Conservation (phyloP, 2,329 filamentous ascomycete genomes). For the Colletotrichum horii region DNA sequence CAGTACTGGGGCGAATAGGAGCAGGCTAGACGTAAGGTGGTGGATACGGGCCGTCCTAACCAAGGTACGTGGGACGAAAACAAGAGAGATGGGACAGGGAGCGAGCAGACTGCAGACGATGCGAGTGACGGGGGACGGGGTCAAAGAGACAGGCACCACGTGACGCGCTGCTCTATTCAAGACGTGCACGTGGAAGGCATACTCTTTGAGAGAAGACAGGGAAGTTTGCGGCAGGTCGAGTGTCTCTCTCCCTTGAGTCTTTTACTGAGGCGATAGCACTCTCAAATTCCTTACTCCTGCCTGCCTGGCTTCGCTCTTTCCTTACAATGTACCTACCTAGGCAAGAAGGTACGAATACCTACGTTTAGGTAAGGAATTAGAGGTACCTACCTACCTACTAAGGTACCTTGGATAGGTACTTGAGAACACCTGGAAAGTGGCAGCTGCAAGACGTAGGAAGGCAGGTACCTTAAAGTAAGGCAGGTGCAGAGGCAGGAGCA, state of each 20-base stretch:
- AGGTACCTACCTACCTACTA: not conserved
- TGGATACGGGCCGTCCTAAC: constrained; percentile 8
- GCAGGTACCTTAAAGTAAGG: not conserved
- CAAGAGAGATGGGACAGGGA: not conserved
- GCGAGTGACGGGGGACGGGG: not conserved
- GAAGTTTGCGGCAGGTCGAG: not conserved
- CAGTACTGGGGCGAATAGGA: constrained; percentile 1
- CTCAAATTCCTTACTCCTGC: not conserved
- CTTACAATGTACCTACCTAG: not conserved
- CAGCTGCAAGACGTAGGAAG: not conserved
- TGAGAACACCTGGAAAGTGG: no score
- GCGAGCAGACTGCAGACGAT: not conserved
- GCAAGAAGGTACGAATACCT: not conserved
- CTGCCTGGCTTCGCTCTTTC: not conserved
- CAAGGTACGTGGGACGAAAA: constrained; percentile 4
- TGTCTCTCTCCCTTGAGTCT: not conserved
- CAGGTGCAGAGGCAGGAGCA: not conserved
- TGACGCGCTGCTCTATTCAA: not conserved
- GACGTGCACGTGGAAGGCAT: not conserved
- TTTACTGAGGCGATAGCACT: not conserved
- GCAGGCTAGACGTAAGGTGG: not conserved
- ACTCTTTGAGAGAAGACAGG: not conserved
- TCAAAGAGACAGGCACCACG: not conserved
- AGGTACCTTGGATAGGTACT: not conserved
- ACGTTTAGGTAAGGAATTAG: not conserved